Percentiles rank a stretch among this genome's conserved stretches.
Evolutionary conservation across 495 filamentous ascomycete species (phyloP).

Genomic region (Trichoderma erinaceum): DNA sequence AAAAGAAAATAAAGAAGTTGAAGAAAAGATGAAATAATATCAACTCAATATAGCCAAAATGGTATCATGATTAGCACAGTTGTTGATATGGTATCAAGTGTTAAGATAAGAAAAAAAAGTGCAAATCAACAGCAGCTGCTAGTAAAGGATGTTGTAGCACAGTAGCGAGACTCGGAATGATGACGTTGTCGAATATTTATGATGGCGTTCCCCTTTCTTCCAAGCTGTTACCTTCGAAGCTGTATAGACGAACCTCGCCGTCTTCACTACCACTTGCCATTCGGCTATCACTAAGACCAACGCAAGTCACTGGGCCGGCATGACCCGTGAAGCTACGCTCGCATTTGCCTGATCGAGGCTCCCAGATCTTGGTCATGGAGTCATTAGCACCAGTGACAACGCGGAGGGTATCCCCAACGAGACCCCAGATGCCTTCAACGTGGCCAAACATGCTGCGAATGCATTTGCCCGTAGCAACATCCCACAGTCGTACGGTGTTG

Average conservation of each 20-base stretch:
- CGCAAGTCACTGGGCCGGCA: slow-evolving; percentile 81
- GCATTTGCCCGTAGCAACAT: slow-evolving; percentile 72
- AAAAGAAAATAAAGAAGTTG: not conserved
- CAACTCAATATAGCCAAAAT: not conserved
- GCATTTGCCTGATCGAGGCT: slow-evolving; percentile 81
- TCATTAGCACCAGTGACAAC: slow-evolving; percentile 88
- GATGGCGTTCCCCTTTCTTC: slow-evolving; percentile 32
- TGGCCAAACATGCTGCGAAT: slow-evolving; percentile 93
- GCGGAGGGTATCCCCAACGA: slow-evolving; percentile 85
- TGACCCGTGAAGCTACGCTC: slow-evolving; percentile 89
- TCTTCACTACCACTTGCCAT: slow-evolving; percentile 92
- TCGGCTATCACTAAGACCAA: slow-evolving; percentile 79
- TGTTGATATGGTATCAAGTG: no score
- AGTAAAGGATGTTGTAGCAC: not conserved
- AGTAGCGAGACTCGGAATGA: not conserved
- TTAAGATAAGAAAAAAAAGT: no score
- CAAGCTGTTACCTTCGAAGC: slow-evolving; percentile 54
- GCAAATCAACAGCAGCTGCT: no score
- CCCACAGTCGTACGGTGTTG: slow-evolving; percentile 88
- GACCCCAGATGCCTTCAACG: slow-evolving; percentile 90
- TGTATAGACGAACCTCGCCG: slow-evolving; percentile 80
- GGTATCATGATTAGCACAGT: no score
- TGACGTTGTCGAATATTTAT: slow-evolving; percentile 16
- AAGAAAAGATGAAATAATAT: not conserved
- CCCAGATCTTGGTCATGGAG: slow-evolving; percentile 87